A percentile compares a stretch with the other conserved stretches of the same genome.
Conservation (phyloP, 2,329 filamentous ascomycete genomes). For the Hymenotorrendiella dingleyae region DNA sequence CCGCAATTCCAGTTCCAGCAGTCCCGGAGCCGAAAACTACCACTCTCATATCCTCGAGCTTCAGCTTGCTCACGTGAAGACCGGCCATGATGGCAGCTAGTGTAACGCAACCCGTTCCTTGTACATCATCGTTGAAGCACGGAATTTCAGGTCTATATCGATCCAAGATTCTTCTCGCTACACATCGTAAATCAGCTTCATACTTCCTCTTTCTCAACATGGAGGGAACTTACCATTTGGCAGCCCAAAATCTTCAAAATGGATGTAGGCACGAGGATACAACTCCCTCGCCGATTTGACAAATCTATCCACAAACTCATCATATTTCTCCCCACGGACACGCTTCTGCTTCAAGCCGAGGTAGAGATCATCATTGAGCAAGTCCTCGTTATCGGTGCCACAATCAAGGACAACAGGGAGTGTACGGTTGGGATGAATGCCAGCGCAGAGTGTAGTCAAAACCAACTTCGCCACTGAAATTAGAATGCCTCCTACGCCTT, state of each 20-base stretch:
- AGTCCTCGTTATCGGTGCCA: constrained; percentile 72
- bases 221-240: constrained; percentile 47
- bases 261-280: constrained; percentile 76
- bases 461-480: constrained; percentile 81
- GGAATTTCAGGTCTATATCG: constrained; percentile 66
- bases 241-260: constrained; percentile 86
- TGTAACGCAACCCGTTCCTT: constrained; percentile 83
- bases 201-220: neutral
- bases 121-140: constrained; percentile 89
- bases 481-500: constrained; percentile 77
- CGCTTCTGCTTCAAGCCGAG: constrained; percentile 65
- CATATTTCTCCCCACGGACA: constrained; percentile 65
- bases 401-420: constrained; percentile 80
- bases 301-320: constrained; percentile 71
- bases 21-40: constrained; percentile 77
- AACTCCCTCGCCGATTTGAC: constrained; percentile 60
- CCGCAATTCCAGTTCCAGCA: constrained; percentile 79
- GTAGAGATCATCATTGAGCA: constrained; percentile 73
- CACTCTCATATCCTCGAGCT: constrained; percentile 62
- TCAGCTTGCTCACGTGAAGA: constrained; percentile 60
- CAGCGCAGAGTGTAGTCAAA: constrained; percentile 79
- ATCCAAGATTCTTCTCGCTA: constrained; percentile 64
- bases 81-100: constrained; percentile 76
- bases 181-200: neutral
- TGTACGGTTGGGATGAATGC: constrained; percentile 72